Evolutionary conservation across 805 yeast species (phyloP).

Genomic region (Cyberlindnera saturnus): DNA sequence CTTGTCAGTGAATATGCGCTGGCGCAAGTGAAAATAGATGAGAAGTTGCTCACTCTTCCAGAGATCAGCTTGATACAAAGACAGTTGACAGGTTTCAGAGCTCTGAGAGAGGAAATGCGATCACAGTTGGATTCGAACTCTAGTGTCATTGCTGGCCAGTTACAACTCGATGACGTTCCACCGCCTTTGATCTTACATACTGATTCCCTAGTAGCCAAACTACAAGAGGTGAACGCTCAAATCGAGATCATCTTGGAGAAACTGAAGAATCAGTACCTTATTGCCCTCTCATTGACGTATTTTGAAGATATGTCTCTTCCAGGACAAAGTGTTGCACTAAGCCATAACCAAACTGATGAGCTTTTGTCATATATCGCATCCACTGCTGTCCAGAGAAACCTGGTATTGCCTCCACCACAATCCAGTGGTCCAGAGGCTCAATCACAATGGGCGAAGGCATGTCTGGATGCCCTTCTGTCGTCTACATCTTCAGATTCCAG

Average conservation of each 20-base stretch:
- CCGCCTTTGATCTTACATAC: neutral
- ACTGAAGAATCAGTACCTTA: constrained; percentile 13
- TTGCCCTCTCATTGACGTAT: constrained; percentile 17
- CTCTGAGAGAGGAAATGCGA: constrained; percentile 12
- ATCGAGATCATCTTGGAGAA: constrained; percentile 4
- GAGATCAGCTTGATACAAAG: constrained; percentile 7
- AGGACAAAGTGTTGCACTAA: neutral
- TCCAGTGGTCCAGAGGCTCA: constrained; percentile 7
- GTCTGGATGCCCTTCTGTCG: constrained; percentile 15
- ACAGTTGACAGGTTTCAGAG: constrained; percentile 6
- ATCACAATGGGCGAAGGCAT: constrained; percentile 21
- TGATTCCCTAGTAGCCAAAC: neutral
- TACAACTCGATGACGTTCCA: neutral
- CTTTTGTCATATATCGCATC: constrained; percentile 22
- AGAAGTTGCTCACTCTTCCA: constrained; percentile 8
- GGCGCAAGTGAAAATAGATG: constrained; percentile 5
- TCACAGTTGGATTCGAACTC: constrained; percentile 13
- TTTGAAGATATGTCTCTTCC: constrained; percentile 16
- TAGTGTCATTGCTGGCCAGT: neutral
- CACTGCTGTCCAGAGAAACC: constrained; percentile 20
- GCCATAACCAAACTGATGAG: constrained; percentile 17
- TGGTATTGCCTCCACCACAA: constrained; percentile 17
- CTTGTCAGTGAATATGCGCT: constrained; percentile 19
- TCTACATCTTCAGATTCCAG: neutral
- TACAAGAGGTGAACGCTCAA: constrained; percentile 5